Evolutionary conservation across 257 asterid species (phyloP).

Genomic region (Solanum sparsipilum): DNA sequence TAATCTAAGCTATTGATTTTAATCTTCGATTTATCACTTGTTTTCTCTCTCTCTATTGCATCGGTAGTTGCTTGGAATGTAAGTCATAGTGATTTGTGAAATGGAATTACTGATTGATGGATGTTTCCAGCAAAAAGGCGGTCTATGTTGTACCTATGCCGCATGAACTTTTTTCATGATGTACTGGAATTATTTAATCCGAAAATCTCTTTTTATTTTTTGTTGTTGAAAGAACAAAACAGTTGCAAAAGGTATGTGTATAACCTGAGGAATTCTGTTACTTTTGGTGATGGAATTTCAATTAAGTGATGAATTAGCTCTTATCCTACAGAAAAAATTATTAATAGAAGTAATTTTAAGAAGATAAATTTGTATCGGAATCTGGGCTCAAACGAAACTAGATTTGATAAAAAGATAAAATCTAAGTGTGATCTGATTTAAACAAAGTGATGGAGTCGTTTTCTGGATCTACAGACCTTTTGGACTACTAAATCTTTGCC

Average conservation of each 20-base stretch:
- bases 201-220: not conserved
- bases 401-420: not conserved
- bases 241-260: not conserved
- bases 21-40: not conserved
- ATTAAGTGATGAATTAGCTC: not conserved
- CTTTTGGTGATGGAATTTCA: not conserved
- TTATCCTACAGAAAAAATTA: not conserved
- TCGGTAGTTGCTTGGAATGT: not conserved
- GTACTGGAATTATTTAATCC: not conserved
- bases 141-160: not conserved
- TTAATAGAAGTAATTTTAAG: not conserved
- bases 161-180: not conserved
- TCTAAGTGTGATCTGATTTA: not conserved
- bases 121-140: not conserved
- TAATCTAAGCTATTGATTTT: not conserved
- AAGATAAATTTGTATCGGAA: not conserved
- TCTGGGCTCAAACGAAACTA: not conserved
- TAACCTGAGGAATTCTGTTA: not conserved
- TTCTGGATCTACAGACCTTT: not conserved
- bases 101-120: not conserved
- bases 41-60: not conserved
- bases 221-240: not conserved
- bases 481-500: not conserved
- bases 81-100: not conserved
- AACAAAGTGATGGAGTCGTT: not conserved